Evolutionary conservation across 169 alveolate species (phyloP).

Genomic region (Plasmodium billcollinsi): DNA sequence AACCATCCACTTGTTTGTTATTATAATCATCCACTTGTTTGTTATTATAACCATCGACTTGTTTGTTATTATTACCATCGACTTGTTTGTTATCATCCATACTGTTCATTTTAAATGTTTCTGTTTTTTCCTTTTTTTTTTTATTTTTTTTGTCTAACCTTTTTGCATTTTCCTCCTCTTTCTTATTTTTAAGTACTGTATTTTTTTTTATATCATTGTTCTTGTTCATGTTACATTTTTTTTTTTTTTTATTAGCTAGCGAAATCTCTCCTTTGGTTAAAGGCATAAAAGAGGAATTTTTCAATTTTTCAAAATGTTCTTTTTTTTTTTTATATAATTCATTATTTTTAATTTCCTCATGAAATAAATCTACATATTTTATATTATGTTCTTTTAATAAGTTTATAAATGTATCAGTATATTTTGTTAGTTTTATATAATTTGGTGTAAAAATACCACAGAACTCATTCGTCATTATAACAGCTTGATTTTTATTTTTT

Average conservation of each 20-base stretch:
- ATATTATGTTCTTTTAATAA: conserved; percentile 66
- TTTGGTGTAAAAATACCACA: conserved; percentile 66
- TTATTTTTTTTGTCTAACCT: neutral
- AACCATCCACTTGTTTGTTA: too few species aligned
- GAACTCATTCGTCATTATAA: conserved; percentile 69
- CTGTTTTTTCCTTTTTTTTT: too few species aligned
- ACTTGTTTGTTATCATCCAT: too few species aligned
- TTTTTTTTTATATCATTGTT: neutral
- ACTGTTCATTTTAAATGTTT: too few species aligned
- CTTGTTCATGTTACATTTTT: too few species aligned
- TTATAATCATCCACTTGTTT: too few species aligned
- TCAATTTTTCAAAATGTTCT: conserved; percentile 55
- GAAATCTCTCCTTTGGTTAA: conserved; percentile 76
- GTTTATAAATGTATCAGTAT: conserved; percentile 20
- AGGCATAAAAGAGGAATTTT: conserved; percentile 50
- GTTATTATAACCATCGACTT: too few species aligned
- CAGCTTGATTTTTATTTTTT: conserved; percentile 42
- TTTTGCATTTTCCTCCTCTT: neutral
- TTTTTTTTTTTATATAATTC: conserved; percentile 63
- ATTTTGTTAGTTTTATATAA: conserved; percentile 52
- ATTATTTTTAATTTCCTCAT: conserved; percentile 69
- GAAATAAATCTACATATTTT: conserved; percentile 39
- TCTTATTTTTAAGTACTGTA: neutral
- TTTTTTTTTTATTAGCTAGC: conserved; percentile 42
- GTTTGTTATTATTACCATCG: too few species aligned